These are phyloP conservation scores for Ustilago hordei DNA, from an alignment of 1,284 basidiomycete genomes.

Conservation along the genomic window DNA sequence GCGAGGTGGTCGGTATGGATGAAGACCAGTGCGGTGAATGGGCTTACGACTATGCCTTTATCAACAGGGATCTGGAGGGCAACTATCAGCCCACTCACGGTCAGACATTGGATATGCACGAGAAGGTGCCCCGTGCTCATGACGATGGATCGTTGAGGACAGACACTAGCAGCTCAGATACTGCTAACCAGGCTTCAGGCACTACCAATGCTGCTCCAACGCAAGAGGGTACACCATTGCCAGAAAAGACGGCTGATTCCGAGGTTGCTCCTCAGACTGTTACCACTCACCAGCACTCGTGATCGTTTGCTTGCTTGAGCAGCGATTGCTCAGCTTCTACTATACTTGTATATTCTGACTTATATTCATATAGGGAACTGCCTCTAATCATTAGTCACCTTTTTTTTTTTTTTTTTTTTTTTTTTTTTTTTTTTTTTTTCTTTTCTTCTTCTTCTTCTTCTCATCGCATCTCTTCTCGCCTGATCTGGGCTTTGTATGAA, in stretches of 20 bases:
- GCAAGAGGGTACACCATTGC: neutral
- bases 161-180: conserved; percentile 19
- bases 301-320: neutral
- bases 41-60: conserved; percentile 63
- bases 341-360: conserved; percentile 7
- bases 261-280: neutral
- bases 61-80: conserved; percentile 63
- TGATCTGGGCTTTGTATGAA: too few relatives aligned
- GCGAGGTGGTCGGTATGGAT: conserved; percentile 88
- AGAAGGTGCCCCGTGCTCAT: conserved; percentile 41
- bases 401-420: neutral
- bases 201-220: conserved; percentile 2
- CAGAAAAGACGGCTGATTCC: neutral
- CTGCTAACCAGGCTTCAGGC: conserved; percentile 3
- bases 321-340: neutral
- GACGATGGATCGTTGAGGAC: conserved; percentile 27
- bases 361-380: neutral
- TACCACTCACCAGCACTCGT: conserved; percentile 4
- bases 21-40: conserved; percentile 75
- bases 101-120: conserved; percentile 52
- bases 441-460: too few relatives aligned
- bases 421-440: neutral
- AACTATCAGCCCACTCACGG: conserved; percentile 58
- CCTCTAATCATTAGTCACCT: conserved; percentile 2
- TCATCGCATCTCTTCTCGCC: too few relatives aligned